Evolutionary conservation across 2,329 filamentous ascomycete genomes (phyloP), one percentile per base, ranked within the genome.

Genomic region (Phyllosticta capitalensis): DNA sequence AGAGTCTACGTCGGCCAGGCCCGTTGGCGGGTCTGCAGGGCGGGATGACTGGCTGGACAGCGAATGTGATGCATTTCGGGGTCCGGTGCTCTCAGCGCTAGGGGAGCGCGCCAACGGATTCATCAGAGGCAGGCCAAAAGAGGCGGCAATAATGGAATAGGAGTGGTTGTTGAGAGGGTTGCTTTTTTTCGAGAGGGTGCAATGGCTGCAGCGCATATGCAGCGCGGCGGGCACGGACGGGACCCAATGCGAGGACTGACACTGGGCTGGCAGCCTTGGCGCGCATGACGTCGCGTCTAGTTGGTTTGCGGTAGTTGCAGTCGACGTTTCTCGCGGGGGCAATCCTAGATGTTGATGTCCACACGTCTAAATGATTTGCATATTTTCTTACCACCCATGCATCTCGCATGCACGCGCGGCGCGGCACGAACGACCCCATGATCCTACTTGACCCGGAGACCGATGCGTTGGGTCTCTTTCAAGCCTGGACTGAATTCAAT

Each of bases 21-120:
- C 81, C 28, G 80, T 81, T 63, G 82, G 81, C 33, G 84, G 78
- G 66, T 87, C 83, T 60, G 79, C 80, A 69, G 82, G 78, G 59
- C 79, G 66, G 33, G 69, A 66, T 49, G 78, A 74, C 57, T 78
- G 76, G 63, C 80, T 77, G 61, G 78, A 75, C 62, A 83, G 78
- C 67, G 69, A 65, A 63, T 76, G 75, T 48, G 69, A 67, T 19
- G 62, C 64, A 28, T 59, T 61, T 64, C 66, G 67, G 54, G 72
- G 71, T 66, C 68, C 70, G 57, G 73, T 65, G 66, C 71, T 75
- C 61, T 76, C 75, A 26, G 63, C 63, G 61, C 71, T 74, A 63
- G 65, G 61, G 10, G 73, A 70, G 61, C 72, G 68, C 48, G 68
- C 65, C 55, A 75, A 68, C 20, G 60, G 52, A 54, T 60, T 54